A percentile compares a stretch with the other conserved stretches of the same genome.
These are phyloP conservation scores for Fusarium ambrosium DNA, from an alignment of 2,329 filamentous ascomycete species.

Conservation along the genomic window DNA sequence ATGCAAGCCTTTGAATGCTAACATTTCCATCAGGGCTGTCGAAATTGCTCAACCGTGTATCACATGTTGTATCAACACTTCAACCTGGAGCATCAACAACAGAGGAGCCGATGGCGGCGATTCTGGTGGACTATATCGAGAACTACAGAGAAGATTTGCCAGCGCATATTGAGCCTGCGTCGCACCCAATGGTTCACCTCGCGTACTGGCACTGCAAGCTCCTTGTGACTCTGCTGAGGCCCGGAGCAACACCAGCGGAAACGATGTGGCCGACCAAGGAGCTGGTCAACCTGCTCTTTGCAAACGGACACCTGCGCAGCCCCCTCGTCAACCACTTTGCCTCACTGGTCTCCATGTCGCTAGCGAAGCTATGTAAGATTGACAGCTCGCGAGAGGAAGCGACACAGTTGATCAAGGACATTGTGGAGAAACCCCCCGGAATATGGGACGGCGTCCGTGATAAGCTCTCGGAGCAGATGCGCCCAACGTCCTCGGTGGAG, in stretches of 20 bases:
- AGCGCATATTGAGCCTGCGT: conserved; percentile 64
- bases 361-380: conserved; percentile 70
- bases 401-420: conserved; percentile 65
- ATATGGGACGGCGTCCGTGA: conserved; percentile 71
- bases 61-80: conserved; percentile 55
- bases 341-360: conserved; percentile 69
- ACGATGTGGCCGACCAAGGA: conserved; percentile 72
- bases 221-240: conserved; percentile 71
- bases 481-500: conserved; percentile 54
- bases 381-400: conserved; percentile 71
- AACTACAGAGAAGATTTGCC: conserved; percentile 76
- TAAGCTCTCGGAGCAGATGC: conserved; percentile 53
- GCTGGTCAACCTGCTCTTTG: conserved; percentile 69
- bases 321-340: conserved; percentile 78
- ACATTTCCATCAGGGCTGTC: conserved; percentile 62
- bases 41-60: conserved; percentile 63
- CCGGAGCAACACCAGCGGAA: conserved; percentile 67
- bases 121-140: conserved; percentile 62
- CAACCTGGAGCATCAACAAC: conserved; percentile 53
- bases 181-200: conserved; percentile 71
- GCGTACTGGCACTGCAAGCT: conserved; percentile 79
- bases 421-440: conserved; percentile 67
- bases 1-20: conserved; percentile 10
- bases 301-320: conserved; percentile 67
- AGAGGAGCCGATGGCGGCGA: conserved; percentile 51